Evolutionary conservation across 345 rosid species (phyloP).

Genomic region (Sapria himalayana): DNA sequence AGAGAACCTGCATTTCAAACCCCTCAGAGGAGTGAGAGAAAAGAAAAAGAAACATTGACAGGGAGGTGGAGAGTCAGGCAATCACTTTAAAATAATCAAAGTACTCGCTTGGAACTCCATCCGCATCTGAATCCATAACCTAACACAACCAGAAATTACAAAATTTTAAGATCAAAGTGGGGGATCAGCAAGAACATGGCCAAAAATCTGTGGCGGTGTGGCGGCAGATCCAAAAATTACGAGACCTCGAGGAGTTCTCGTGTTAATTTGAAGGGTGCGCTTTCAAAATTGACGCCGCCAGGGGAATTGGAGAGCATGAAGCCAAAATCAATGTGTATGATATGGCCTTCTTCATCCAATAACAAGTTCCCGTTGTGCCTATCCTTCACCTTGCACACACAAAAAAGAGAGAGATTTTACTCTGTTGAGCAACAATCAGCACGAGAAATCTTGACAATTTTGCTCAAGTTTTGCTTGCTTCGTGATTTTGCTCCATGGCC

Average conservation of each 20-base stretch:
- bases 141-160: slow-evolving; percentile 9
- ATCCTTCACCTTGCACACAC: slow-evolving; percentile 50
- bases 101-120: slow-evolving; percentile 98
- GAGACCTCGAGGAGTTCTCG: slow-evolving; percentile 96
- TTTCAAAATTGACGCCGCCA: slow-evolving; percentile 98
- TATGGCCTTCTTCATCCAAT: slow-evolving; percentile 94
- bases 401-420: too few species aligned
- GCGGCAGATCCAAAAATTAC: not conserved
- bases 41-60: too few species aligned
- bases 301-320: slow-evolving; percentile 99
- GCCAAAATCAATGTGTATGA: slow-evolving; percentile 97
- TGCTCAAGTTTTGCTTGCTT: too few species aligned
- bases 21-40: not conserved
- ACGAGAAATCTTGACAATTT: too few species aligned
- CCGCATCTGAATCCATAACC: slow-evolving; percentile 99
- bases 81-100: slow-evolving; percentile 94
- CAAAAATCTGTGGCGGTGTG: too few species aligned
- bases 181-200: too few species aligned
- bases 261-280: slow-evolving; percentile 97
- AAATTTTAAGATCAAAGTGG: too few species aligned
- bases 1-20: slow-evolving; percentile 41
- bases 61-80: slow-evolving; percentile 3
- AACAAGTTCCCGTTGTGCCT: slow-evolving; percentile 95
- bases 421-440: too few species aligned
- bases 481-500: too few species aligned